Percentiles rank a stretch among this genome's conserved stretches.
Evolutionary conservation across 2,329 filamentous ascomycete species (phyloP).

Genomic region (Zymoseptoria tritici): DNA sequence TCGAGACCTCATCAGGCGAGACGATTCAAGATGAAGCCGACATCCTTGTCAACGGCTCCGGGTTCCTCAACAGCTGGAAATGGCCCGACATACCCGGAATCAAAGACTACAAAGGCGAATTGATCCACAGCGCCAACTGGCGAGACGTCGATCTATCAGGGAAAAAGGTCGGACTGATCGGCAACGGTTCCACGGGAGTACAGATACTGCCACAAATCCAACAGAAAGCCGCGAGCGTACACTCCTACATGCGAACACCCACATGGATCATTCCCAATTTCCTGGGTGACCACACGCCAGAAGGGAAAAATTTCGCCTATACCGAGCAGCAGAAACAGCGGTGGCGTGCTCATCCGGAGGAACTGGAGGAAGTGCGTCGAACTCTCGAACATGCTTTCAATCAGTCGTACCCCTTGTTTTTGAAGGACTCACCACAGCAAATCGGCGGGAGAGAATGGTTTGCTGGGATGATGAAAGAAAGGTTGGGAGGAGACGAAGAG

Average conservation of each 20-base stretch:
- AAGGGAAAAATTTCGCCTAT: constrained; percentile 6
- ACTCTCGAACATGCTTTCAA: constrained; percentile 9
- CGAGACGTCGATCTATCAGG: constrained; percentile 13
- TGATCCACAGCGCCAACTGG: constrained; percentile 27
- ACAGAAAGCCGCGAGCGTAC: constrained; percentile 36
- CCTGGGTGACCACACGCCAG: constrained; percentile 3
- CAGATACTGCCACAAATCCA: constrained; percentile 22
- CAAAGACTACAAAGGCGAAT: constrained; percentile 23
- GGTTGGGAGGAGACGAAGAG: constrained; percentile 5
- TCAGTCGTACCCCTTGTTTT: constrained; percentile 5
- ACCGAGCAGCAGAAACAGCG: constrained; percentile 8
- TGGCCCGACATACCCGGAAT: constrained; percentile 29
- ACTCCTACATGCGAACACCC: constrained; percentile 44
- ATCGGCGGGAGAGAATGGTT: constrained; percentile 1
- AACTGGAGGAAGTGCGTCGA: constrained; percentile 6
- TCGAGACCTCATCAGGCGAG: constrained; percentile 17
- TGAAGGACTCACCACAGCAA: constrained; percentile 3
- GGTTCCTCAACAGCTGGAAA: constrained; percentile 15
- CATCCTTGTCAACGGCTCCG: constrained; percentile 16
- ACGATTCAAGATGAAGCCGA: constrained; percentile 24
- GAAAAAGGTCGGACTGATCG: constrained; percentile 8
- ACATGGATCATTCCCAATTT: constrained; percentile 34
- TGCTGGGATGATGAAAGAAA: constrained; percentile 4
- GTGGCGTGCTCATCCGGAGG: constrained; percentile 5
- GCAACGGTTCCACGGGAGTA: constrained; percentile 4